A percentile compares a stretch with the other conserved stretches of the same genome.
These are phyloP conservation scores for Colletotrichum ledebouriae DNA, from an alignment of 2,329 filamentous ascomycete genomes.

Conservation along the genomic window DNA sequence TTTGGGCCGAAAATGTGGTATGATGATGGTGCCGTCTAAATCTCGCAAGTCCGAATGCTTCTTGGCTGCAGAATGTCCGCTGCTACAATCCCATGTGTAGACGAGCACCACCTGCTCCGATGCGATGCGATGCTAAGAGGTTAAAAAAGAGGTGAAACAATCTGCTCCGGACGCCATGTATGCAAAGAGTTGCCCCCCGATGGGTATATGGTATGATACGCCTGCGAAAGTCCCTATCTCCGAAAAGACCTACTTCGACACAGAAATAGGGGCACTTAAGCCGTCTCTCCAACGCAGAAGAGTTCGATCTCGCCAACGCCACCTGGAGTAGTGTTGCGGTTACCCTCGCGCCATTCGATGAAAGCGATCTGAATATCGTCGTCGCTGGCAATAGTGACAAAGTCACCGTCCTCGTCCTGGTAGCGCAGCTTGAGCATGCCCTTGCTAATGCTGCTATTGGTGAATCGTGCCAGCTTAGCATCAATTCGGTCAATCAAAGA, in stretches of 20 bases:
- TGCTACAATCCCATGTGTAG: constrained; percentile 20
- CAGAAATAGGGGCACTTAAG: constrained; percentile 40
- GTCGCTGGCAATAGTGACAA: constrained; percentile 92
- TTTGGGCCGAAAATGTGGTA: constrained; percentile 20
- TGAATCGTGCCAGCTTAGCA: constrained; percentile 90
- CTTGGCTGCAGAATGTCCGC: constrained; percentile 30
- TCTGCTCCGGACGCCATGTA: constrained; percentile 43
- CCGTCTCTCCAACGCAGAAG: constrained; percentile 75
- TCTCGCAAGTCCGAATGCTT: constrained; percentile 39
- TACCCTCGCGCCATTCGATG: constrained; percentile 88
- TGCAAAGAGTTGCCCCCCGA: constrained; percentile 43
- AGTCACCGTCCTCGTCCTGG: constrained; percentile 91
- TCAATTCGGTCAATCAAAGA: constrained; percentile 96
- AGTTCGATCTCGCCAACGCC: constrained; percentile 92
- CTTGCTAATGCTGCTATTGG: constrained; percentile 84
- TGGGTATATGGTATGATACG: constrained; percentile 44
- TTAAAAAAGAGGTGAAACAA: constrained; percentile 40
- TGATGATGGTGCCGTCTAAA: constrained; percentile 40
- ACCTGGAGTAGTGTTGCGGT: constrained; percentile 68
- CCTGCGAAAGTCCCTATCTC: constrained; percentile 38
- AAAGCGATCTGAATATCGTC: constrained; percentile 98
- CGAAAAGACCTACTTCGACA: constrained; percentile 34
- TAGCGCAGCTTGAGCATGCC: constrained; percentile 91
- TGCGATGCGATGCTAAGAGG: constrained; percentile 40
- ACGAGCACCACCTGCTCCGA: constrained; percentile 25